Evolutionary conservation across 2,329 filamentous ascomycete species (phyloP), one percentile per base, ranked within the genome.

Genomic region (Clonostachys sp.): DNA sequence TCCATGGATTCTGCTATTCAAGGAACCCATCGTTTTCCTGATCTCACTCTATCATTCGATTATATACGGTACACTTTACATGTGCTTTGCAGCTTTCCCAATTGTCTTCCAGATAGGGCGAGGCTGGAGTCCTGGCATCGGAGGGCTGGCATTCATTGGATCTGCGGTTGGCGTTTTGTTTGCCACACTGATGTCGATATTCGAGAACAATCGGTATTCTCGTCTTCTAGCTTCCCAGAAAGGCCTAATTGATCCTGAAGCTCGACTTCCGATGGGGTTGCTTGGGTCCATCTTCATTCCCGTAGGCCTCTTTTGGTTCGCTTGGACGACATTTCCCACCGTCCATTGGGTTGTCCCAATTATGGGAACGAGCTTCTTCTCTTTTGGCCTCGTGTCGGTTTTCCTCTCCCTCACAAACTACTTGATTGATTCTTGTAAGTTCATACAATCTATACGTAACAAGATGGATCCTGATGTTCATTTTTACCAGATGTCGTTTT

Each of bases 11-110:
- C 65, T 86, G 10, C 68, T 86, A 2, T 79, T 85, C 65, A 58
- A 61, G 33, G 82, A 86, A 53, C 81, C 81, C 3, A 85, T 86
- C 51, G 79, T 84, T 17, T 57, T 83, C 13, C 63, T 84, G 4
- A 63, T 80, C 9, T 77, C 72, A 4, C 64, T 84, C 13, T 85
- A 84, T 65, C 74, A 80, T 66, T 74, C 78, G 48, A 79, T 72
- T 44, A 57, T 73, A 45, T 74, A 72, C 54, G 68, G 68, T 9
- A 75, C 72, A 1, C 56, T 77, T 1, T 78, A 75, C 59, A 70
- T 76, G 63, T 60, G 73, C 36, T 73, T 76, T 52, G 68, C 59
- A 12, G 73, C 71, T 4, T 73, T 72, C 50, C 72, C 74, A 1
- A 72, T 84, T 46, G 79, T 84, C 12, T 86, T 76, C 58, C 76